Evolutionary conservation across 129 eudicot species (phyloP).

Genomic region (Flaveria trinervia): DNA sequence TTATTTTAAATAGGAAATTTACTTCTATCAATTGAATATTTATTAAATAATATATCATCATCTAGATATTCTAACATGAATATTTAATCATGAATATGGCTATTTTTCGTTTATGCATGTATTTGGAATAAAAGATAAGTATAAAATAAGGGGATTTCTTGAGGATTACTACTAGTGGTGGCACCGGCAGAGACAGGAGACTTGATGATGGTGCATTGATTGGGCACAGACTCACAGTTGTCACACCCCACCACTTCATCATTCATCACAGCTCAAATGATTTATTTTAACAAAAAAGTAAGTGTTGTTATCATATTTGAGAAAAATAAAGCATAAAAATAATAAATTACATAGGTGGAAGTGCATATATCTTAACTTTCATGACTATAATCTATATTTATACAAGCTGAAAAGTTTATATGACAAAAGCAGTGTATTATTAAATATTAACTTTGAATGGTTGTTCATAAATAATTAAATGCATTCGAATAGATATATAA

Average conservation of each 20-base stretch:
- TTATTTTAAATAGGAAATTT: background rate
- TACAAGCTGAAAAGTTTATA: background rate
- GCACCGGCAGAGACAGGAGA: conserved; percentile 32
- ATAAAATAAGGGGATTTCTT: conserved; percentile 4
- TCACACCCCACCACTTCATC: conserved; percentile 40
- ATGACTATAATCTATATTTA: background rate
- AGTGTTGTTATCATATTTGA: no score
- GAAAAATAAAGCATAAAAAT: no score
- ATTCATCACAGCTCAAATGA: conserved; percentile 1
- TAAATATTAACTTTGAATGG: no score
- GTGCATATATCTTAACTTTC: background rate
- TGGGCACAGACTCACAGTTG: conserved; percentile 47
- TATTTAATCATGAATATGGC: background rate
- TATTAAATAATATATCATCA: background rate
- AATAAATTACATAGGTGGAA: no score
- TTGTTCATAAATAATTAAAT: no score
- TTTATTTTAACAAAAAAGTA: background rate
- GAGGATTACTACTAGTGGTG: conserved; percentile 33
- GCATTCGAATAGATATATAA: no score
- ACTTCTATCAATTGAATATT: background rate
- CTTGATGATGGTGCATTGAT: conserved; percentile 43
- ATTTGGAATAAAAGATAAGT: background rate
- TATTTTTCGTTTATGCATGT: background rate
- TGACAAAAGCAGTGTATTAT: no score
- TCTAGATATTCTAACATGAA: background rate